Evolutionary conservation across 352 stramenopile genomes (phyloP).

Genomic region (Peronospora tabacina): DNA sequence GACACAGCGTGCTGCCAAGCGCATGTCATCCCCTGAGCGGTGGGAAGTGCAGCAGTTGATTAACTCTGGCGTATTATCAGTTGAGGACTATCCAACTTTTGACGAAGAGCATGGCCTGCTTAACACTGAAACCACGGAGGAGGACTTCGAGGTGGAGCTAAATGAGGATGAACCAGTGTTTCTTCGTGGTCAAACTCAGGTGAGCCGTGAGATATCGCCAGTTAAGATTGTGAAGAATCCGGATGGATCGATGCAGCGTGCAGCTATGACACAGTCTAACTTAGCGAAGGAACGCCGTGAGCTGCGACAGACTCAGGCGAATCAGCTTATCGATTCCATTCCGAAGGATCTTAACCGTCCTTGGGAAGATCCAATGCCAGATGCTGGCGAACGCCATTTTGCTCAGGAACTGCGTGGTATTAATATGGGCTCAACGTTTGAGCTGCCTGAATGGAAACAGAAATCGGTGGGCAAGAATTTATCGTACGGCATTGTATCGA

Average conservation of each 20-base stretch:
- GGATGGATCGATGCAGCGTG: conserved; percentile 95
- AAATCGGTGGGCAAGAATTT: conserved; percentile 95
- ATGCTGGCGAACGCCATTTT: conserved; percentile 96
- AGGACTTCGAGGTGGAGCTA: conserved; percentile 92
- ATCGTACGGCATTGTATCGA: conserved; percentile 94
- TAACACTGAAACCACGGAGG: conserved; percentile 73
- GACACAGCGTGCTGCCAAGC: conserved; percentile 67
- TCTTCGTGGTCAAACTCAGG: conserved; percentile 90
- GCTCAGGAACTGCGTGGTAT: conserved; percentile 92
- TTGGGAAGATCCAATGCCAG: conserved; percentile 98
- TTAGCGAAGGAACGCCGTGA: conserved; percentile 97
- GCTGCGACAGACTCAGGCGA: conserved; percentile 94
- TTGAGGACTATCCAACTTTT: conserved; percentile 97
- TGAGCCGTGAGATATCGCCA: conserved; percentile 88
- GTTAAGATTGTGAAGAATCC: conserved; percentile 99
- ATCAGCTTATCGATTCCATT: conserved; percentile 94
- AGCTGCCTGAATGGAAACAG: conserved; percentile 96
- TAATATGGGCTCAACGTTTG: conserved; percentile 85
- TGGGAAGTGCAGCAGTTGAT: conserved; percentile 98
- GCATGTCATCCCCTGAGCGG: conserved; percentile 93
- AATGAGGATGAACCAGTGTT: conserved; percentile 97
- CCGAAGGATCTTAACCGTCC: conserved; percentile 97
- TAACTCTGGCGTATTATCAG: conserved; percentile 94
- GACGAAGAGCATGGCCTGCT: conserved; percentile 89
- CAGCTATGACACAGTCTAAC: conserved; percentile 94